Base-by-base conservation (phyloP, 139 green algal species). In the Tetraselmis chui region DNA sequence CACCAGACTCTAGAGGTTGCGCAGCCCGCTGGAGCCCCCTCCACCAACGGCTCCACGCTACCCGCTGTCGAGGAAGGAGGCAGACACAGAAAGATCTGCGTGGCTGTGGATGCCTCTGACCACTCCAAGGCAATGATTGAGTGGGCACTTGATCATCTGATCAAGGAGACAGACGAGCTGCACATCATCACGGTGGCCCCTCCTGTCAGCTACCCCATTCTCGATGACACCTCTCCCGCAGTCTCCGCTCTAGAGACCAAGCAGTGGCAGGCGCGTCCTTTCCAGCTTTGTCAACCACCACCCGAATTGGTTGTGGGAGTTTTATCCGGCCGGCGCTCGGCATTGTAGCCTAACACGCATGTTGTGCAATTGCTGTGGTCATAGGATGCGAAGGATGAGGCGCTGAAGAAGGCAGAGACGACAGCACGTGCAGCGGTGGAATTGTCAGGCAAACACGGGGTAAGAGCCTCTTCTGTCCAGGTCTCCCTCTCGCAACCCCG, bases 101-200 rank as follows among this genome's bases (percentile, higher is more conserved):
- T 89, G 0, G 32, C 75, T 1, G 32, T 88, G 32, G 86, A 89
- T 28, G 86, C 88, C 24, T 86, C 80, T 0, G 59, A 82, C 2
- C 74, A 88, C 75, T 78, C 78, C 22, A 77, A 86, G 76, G 67
- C 83, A 0, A 87, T 83, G 29, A 28, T 88, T 79, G 67, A 83
- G 77, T 93, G 89, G 88, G 82, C 85, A 0, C 76, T 90, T 30
- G 76, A 77, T 23, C 82, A 88, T 59, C 23, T 86, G 25, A n/a
- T 91, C 27, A 29, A 75, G 1, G 67, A 80, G 1, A 31, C 83
- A 1, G 88, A 92, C 78, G 83, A 90, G 79, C 79, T 94, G 59
- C 87, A 93, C 79, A 76, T 92, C 1, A 88, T 87, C 23, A 87
- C 78, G 28, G 89, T 93, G 45, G 88, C 87, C 27, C 76, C 86